These are phyloP conservation scores for Athelia sp. DNA, from an alignment of 1,284 basidiomycete species.

Conservation along the genomic window DNA sequence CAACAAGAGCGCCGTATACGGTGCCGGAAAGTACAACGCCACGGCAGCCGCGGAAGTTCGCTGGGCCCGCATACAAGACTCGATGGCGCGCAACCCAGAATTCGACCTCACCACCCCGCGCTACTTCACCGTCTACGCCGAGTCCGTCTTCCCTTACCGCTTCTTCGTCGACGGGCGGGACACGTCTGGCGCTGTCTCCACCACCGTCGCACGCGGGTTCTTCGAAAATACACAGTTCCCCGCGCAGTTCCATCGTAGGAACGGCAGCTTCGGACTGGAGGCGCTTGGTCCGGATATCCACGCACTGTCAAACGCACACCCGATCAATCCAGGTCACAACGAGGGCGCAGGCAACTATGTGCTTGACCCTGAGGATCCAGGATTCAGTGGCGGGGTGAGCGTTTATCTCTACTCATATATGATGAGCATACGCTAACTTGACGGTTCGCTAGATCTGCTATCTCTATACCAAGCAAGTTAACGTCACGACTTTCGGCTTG, in stretches of 20 bases:
- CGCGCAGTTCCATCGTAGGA: background rate
- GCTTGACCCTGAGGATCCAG: too few species aligned
- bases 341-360: background rate
- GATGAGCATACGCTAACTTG: background rate
- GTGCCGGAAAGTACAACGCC: background rate
- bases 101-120: background rate
- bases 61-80: background rate
- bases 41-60: background rate
- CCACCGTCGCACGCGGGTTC: background rate
- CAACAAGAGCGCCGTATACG: background rate
- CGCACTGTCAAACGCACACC: background rate
- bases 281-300: background rate
- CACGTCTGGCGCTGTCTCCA: background rate
- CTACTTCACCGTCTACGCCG: background rate
- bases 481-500: background rate
- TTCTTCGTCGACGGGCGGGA: background rate
- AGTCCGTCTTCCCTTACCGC: background rate
- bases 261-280: background rate
- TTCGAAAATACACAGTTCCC: background rate
- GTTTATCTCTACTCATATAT: background rate
- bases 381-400: too few species aligned
- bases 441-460: too few species aligned
- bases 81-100: background rate
- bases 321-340: background rate
- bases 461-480: too few species aligned